Evolutionary conservation across 2,329 filamentous ascomycete species (phyloP), one percentile per base, ranked within the genome.

Genomic region (Gyromitra esculenta): DNA sequence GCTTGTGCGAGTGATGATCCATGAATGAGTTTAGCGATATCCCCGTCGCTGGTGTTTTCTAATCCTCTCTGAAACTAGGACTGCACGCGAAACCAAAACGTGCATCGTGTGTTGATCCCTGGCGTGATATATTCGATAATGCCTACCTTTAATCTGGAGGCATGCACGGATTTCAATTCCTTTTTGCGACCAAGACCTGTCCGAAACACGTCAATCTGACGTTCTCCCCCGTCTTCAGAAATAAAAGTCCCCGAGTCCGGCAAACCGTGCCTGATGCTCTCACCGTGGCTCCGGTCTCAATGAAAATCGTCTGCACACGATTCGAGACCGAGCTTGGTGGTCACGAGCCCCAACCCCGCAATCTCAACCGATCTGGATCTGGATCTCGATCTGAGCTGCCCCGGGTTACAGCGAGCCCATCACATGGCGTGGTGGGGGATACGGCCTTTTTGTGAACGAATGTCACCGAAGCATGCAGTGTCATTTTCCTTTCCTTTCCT

Each of bases 301-400:
- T 67, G 21, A 1, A 45, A 45, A 56, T 67, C 7, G 43, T 43
- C 7, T n/a, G 37, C 54, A 21, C 56, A 25, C 31, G 37, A 35
- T 63, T 35, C 56, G 52, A 52, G 25, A 21, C 41, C 7, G 54
- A 37, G 25, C 18, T 52, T 43, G 15, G 65, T 75, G 66, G 72
- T 75, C 72, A 75, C 72, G 72, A 75, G 72, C 60, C 59, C 59
- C 57, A 75, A 70, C 72, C 72, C 72, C 72, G 59, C 72, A 75
- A 75, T 70, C 52, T 50, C 72, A 50, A 71, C 72, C 72, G 72
- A 75, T 75, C 72, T 75, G 65, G 72, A 75, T 75, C 72, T 71
- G 37, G 72, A 75, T 75, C 72, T 65, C 72, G 66, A 75, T 75
- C 65, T 63, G 64, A 25, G 37, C 71, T 63, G 18, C 45, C 65